Base-by-base conservation (phyloP, 2,329 filamentous ascomycete species). In the Penicillium capsulatum region DNA sequence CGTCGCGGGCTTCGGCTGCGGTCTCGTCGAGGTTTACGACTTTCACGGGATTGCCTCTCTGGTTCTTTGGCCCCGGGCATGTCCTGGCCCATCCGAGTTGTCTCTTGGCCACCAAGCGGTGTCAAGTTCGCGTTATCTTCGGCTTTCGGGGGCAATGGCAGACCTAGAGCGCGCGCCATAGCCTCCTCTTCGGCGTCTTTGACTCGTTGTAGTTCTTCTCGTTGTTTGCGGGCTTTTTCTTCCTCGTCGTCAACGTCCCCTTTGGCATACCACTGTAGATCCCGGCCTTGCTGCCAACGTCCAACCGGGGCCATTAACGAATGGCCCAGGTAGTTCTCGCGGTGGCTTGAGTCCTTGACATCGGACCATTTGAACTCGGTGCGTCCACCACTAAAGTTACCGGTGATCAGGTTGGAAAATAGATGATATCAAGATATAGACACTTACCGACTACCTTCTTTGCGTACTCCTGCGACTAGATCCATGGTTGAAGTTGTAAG, bases 281-380 rank as follows among this genome's bases (percentile, higher is more conserved):
- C 80, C 44, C 80, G 81, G 6, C 84, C 82, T 60, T 91, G 82
- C 58, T 92, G 86, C 90, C 90, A 96, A 51, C 90, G 84, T 6
- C 90, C 90, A 3, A 95, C 89, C 0, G 90, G 87, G 0, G 90
- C 90, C 74, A 91, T 95, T 42, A 96, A 69, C 43, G 86, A 92
- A 70, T 96, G 90, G 36, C 90, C 90, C 6, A 96, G 83, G 64
- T 84, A 84, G 63, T 83, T 95, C 66, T 98, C 90, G 65, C 92
- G 89, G 59, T 95, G 90, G 15, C 77, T 71, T 34, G 89, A 94
- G 50, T 75, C 81, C 63, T 91, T 84, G 60, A 98, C 91, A 54
- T 96, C 89, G 51, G 91, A 86, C 92, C 92, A 97, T 69, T 83
- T 90, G 72, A 98, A 98, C 66, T 96, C 89, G 66, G 85, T 85